Evolutionary conservation across 805 yeast species (phyloP).

Genomic region (Kluyveromyces starmeri): DNA sequence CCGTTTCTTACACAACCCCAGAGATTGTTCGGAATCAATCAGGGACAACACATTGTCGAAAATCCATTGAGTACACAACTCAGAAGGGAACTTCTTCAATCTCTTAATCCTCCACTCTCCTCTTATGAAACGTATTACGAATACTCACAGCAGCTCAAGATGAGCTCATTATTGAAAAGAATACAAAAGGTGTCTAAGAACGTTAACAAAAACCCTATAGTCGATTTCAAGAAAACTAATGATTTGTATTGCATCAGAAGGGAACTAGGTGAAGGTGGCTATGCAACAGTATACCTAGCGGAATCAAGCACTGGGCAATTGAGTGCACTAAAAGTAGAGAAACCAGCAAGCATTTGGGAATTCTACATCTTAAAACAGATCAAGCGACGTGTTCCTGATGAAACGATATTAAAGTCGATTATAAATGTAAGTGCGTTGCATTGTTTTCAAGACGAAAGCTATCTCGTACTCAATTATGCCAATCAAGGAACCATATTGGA

Average conservation of each 20-base stretch:
- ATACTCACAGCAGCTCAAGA: constrained; percentile 28
- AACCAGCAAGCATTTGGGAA: constrained; percentile 72
- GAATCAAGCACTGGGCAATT: constrained; percentile 47
- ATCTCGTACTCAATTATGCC: constrained; percentile 52
- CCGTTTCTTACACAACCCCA: constrained; percentile 27
- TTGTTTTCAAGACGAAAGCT: constrained; percentile 58
- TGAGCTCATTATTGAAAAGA: constrained; percentile 28
- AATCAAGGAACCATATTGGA: constrained; percentile 70
- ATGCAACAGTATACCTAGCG: constrained; percentile 65
- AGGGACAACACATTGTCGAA: constrained; percentile 12
- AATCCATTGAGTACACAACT: constrained; percentile 40
- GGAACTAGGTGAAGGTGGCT: constrained; percentile 74
- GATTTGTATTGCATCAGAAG: constrained; percentile 30
- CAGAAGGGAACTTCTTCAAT: constrained; percentile 32
- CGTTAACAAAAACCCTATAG: constrained; percentile 30
- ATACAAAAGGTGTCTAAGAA: constrained; percentile 33
- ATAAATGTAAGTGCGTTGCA: constrained; percentile 45
- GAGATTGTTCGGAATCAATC: neutral
- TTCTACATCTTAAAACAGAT: constrained; percentile 60
- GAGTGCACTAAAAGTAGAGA: constrained; percentile 65
- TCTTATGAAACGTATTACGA: constrained; percentile 26
- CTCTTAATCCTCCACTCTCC: constrained; percentile 31
- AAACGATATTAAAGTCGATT: constrained; percentile 31
- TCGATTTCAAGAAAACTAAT: constrained; percentile 27
- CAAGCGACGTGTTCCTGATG: constrained; percentile 31